A percentile compares a stretch with the other conserved stretches of the same genome.
phyloP scores from a whole-genome alignment of 805 yeast species.

The Yamadazyma sp. region DNA sequence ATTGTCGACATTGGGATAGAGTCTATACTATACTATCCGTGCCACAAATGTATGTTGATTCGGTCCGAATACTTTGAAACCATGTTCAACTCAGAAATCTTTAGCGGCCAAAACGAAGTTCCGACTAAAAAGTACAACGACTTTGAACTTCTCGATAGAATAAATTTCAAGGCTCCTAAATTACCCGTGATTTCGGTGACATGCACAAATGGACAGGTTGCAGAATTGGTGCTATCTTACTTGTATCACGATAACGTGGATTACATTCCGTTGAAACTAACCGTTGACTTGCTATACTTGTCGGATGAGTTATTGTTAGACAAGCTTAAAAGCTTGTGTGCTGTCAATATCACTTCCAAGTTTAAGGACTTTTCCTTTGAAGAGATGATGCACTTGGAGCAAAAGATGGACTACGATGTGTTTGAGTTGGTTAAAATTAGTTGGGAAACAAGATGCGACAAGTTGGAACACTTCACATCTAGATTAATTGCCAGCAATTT shows the following conservation, averaged over 20 bases:
- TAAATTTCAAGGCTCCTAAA: slow-evolving; percentile 8
- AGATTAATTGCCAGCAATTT: slow-evolving; percentile 54
- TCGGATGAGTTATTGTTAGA: slow-evolving; percentile 64
- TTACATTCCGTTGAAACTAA: slow-evolving; percentile 47
- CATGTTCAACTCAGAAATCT: slow-evolving; percentile 54
- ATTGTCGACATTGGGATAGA: slow-evolving; percentile 30
- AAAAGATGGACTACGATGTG: slow-evolving; percentile 35
- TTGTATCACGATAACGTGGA: slow-evolving; percentile 59
- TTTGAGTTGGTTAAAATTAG: slow-evolving; percentile 62
- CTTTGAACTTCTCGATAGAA: slow-evolving; percentile 19
- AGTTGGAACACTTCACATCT: slow-evolving; percentile 65
- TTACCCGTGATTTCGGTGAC: slow-evolving; percentile 31
- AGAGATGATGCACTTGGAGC: slow-evolving; percentile 21
- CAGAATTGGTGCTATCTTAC: slow-evolving; percentile 25
- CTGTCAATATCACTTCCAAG: slow-evolving; percentile 43
- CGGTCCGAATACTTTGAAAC: slow-evolving; percentile 65
- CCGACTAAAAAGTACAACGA: slow-evolving; percentile 17
- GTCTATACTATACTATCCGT: slow-evolving; percentile 51
- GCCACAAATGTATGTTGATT: slow-evolving; percentile 58
- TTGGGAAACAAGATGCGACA: slow-evolving; percentile 65
- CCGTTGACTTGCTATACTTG: slow-evolving; percentile 55
- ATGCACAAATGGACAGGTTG: slow-evolving; percentile 20
- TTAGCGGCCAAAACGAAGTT: slow-evolving; percentile 9
- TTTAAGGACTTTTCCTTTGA: slow-evolving; percentile 20
- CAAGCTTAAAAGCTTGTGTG: slow-evolving; percentile 64